Percentiles rank a stretch among this genome's conserved stretches.
Conservation (phyloP, 2,329 filamentous ascomycete species). For the Sarocladium strictum region DNA sequence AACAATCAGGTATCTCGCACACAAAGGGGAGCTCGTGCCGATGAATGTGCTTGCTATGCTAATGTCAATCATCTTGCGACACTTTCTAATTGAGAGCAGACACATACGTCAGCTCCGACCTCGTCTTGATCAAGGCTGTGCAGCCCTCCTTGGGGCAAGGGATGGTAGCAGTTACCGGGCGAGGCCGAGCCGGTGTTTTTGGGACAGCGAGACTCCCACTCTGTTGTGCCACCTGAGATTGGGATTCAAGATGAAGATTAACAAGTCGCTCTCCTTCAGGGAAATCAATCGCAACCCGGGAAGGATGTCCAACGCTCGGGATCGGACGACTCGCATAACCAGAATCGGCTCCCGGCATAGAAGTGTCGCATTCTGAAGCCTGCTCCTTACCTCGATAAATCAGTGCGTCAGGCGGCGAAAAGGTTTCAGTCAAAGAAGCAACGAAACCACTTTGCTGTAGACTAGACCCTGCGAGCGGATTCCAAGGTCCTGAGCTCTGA, state of each 20-base stretch:
- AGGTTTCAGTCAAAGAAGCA: not conserved
- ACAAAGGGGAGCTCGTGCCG: constrained; percentile 63
- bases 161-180: not conserved
- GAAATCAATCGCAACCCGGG: not conserved
- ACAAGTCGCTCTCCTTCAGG: not conserved
- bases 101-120: constrained; percentile 50
- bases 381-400: not conserved
- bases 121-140: constrained; percentile 35
- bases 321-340: not conserved
- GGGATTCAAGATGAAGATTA: not conserved
- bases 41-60: constrained; percentile 63
- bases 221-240: not conserved
- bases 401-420: not conserved
- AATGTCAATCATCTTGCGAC: constrained; percentile 15
- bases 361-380: not conserved
- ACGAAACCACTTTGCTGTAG: not conserved
- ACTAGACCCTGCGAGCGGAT: not conserved
- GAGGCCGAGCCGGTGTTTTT: not conserved
- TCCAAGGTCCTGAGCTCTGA: not conserved
- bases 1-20: constrained; percentile 55
- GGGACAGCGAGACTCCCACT: not conserved
- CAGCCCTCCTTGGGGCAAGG: not conserved
- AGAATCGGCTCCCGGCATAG: not conserved
- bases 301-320: not conserved
- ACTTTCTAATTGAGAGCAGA: not conserved